Base-by-base conservation (phyloP, 768 basidiomycete genomes). In the Russula lepida region DNA sequence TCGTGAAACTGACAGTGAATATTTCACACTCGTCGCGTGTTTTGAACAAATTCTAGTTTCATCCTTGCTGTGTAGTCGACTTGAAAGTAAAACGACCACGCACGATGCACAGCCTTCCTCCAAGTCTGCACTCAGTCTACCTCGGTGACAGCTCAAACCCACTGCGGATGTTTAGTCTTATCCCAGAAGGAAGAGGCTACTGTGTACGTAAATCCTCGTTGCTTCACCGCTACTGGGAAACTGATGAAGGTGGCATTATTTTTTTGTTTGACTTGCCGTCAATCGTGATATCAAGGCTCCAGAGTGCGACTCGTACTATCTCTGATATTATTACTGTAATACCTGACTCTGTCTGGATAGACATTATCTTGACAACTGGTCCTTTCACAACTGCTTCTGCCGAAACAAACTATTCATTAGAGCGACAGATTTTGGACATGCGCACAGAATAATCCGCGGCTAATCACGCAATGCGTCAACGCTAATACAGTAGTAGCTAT, bases 131-230 rank as follows among this genome's bases (percentile, higher is more conserved):
- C n/a, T 27, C 25, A 32, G 3, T 17, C 44, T 66, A 92, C 90
- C 84, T 98, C 66, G 95, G 97, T 67, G 91, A 88, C 63, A 79
- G 78, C 64, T 46, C 74, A 59, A 89, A 89, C 66, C 84, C 91
- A n/a, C 76, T 98, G 59, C 84, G 83, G 75, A 78, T 84, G 64
- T 99, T 99, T 84, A 92, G 95, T 67, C 84, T 99, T 59, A 79
- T 90, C 56, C 86, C 83, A 32, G 90, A 95, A 2, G 82, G 78
- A 5, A 67, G 65, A n/a, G 82, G 82, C 66, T 95, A 88, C 78
- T 98, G 89, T 98, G 93, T 94, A 74, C 50, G 90, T 77, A 11
- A 44, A 59, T 46, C 44, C 35, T 44, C 39, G 4, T 37, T 15
- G 15, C 49, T 39, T 17, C 6, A 21, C 11, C 28, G 8, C 3